phyloP scores from a whole-genome alignment of 1,284 basidiomycete species.

The Leccinum pallidistipes region DNA sequence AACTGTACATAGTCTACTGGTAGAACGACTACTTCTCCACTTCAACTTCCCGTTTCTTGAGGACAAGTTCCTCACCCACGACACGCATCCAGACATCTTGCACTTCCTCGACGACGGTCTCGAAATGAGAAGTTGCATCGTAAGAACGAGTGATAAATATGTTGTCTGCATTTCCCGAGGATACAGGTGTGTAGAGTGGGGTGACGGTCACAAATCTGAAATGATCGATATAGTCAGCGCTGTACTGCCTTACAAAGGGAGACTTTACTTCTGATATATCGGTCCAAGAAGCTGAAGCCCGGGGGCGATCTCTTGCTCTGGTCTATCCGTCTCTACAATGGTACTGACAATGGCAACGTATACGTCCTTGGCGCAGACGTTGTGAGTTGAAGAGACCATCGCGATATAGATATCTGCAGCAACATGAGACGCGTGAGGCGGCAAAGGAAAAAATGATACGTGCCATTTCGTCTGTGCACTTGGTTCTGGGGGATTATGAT shows the following conservation, averaged over 20 bases:
- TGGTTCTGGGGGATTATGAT: constrained; percentile 99
- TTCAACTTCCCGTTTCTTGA: constrained; percentile 82
- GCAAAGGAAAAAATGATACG: constrained; percentile 30
- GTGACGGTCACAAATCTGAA: constrained; percentile 87
- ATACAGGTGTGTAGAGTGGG: constrained; percentile 88
- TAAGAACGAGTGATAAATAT: constrained; percentile 98
- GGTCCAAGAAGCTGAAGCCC: constrained; percentile 92
- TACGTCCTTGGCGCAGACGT: constrained; percentile 93
- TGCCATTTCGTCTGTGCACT: constrained; percentile 91
- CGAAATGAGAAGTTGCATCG: constrained; percentile 98
- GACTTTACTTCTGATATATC: constrained; percentile 86
- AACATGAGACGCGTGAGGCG: constrained; percentile 9
- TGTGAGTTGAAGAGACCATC: constrained; percentile 95
- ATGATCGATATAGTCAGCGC: constrained; percentile 12
- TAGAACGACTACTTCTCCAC: constrained; percentile 49
- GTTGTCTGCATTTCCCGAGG: constrained; percentile 79
- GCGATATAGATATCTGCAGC: constrained; percentile 95
- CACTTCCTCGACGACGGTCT: constrained; percentile 96
- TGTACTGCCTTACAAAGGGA: not conserved
- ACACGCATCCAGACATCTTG: constrained; percentile 91
- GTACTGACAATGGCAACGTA: constrained; percentile 98
- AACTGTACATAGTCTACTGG: constrained; percentile 11
- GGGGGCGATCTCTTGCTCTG: constrained; percentile 90
- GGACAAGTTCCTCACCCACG: constrained; percentile 69
- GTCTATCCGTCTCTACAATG: constrained; percentile 93